Evolutionary conservation across 805 yeast species (phyloP), one percentile per base, ranked within the genome.

Genomic region (Lachancea thermotolerans): DNA sequence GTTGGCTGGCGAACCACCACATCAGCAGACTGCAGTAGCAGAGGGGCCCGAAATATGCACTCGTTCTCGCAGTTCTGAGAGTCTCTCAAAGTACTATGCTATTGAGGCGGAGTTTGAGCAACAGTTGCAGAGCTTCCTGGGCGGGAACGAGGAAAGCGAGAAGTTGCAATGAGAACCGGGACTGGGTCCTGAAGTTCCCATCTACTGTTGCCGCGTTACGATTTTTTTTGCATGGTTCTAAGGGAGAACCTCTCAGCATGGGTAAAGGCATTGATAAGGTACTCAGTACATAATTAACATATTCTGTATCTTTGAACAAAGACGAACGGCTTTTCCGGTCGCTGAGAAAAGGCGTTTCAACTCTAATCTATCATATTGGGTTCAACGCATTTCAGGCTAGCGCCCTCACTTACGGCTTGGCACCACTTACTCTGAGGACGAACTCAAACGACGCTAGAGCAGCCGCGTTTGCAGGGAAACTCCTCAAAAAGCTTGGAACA

Each of bases 391-490:
- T 7, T 21, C 25, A 4, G 7, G 25, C 6, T 21, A 21, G 25
- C 7, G 25, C 7, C 25, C 7, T 21, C 33, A 5, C 35, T 15
- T 29, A 29, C 4, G 34, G 35, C 11, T 62, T 59, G 14, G 70
- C 68, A 35, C 69, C 69, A 27, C 67, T 52, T 11, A 62, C 56
- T 44, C 91, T 74, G 80, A 87, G 75, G n/a, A 80, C 87, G 15
- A 85, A 81, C 64, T 88, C 96, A 60, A 87, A 88, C 1, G 93
- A 87, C 4, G 91, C 95, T 48, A 88, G 68, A 0, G 96, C 96
- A 12, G 95, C 90, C 1, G 95, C 96, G 62, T 88, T 88, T 1
- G 95, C 95, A 1, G 96, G 96, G 74, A 88, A 88, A 16, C 95
- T 85, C 52, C 96, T 73, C 51, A 81, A 59, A 28, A 87, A 82